These are phyloP conservation scores for Penicillium bialowiezense DNA, from an alignment of 495 filamentous ascomycete species.

Conservation along the genomic window DNA sequence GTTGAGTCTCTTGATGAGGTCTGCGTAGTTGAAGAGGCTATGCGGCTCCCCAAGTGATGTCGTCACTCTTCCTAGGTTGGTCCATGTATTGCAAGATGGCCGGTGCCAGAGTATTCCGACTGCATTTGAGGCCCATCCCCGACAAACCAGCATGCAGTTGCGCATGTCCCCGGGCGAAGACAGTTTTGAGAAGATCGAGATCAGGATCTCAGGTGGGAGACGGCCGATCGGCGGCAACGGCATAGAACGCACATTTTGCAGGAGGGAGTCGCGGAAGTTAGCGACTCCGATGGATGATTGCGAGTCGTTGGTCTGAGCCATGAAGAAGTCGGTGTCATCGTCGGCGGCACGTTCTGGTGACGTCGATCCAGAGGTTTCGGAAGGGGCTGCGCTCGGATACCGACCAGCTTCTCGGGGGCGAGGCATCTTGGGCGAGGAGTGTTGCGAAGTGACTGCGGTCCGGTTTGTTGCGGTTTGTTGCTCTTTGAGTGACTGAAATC, in stretches of 20 bases:
- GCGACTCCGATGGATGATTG: slow-evolving; percentile 82
- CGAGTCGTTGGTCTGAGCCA: slow-evolving; percentile 79
- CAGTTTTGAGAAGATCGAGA: slow-evolving; percentile 86
- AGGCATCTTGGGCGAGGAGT: slow-evolving; percentile 30
- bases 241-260: slow-evolving; percentile 54
- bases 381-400: slow-evolving; percentile 46
- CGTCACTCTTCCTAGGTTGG: slow-evolving; percentile 73
- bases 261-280: slow-evolving; percentile 66
- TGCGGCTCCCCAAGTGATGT: slow-evolving; percentile 63
- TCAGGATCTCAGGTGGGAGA: slow-evolving; percentile 91
- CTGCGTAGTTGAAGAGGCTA: slow-evolving; percentile 79
- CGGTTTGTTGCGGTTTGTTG: slow-evolving; percentile 13
- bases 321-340: slow-evolving; percentile 93
- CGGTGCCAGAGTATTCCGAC: slow-evolving; percentile 95
- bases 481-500: slow-evolving; percentile 19
- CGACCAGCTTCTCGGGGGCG: slow-evolving; percentile 40
- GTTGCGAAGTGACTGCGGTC: slow-evolving; percentile 2
- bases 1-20: slow-evolving; percentile 88
- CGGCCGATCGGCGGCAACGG: slow-evolving; percentile 70
- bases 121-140: slow-evolving; percentile 86
- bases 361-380: slow-evolving; percentile 71
- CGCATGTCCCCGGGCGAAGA: slow-evolving; percentile 69
- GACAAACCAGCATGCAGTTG: slow-evolving; percentile 88
- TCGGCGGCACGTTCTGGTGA: slow-evolving; percentile 80
- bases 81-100: slow-evolving; percentile 83